A percentile compares a stretch with the other conserved stretches of the same genome.
Conservation (phyloP, 768 basidiomycete genomes). For the Lepiota subincarnata region DNA sequence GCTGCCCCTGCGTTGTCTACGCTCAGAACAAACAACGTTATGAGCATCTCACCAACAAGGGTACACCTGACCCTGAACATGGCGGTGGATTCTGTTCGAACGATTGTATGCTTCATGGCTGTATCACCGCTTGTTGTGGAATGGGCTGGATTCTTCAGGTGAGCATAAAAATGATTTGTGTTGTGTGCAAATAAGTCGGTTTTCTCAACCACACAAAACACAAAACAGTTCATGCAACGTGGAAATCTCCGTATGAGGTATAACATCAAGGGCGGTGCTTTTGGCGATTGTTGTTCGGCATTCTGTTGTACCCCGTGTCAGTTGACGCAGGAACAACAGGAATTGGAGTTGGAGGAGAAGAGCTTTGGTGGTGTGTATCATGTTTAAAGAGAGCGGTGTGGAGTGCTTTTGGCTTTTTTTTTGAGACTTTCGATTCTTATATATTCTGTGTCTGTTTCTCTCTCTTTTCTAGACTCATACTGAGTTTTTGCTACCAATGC, state of each 20-base stretch:
- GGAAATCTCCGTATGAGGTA: constrained; percentile 38
- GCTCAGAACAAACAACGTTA: constrained; percentile 35
- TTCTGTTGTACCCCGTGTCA: constrained; percentile 44
- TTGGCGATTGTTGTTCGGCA: constrained; percentile 36
- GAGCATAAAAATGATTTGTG: not conserved
- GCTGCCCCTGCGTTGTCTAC: constrained; percentile 40
- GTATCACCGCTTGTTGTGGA: constrained; percentile 25
- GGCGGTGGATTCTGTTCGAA: constrained; percentile 26
- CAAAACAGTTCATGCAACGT: constrained; percentile 32
- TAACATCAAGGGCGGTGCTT: constrained; percentile 39
- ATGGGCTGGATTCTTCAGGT: constrained; percentile 40
- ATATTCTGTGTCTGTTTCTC: no score
- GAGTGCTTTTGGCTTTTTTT: no score
- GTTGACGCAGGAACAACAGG: constrained; percentile 43
- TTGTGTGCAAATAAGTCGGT: no score
- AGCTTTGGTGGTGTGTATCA: constrained; percentile 19
- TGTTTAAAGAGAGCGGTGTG: not conserved
- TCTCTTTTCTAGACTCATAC: no score
- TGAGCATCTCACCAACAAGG: constrained; percentile 32
- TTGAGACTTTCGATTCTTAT: not conserved
- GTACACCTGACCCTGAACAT: constrained; percentile 33
- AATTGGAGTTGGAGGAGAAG: constrained; percentile 45
- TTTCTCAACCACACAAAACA: no score
- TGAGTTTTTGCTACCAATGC: no score
- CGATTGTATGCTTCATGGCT: constrained; percentile 35